A percentile compares a stretch with the other conserved stretches of the same genome.
Conservation (phyloP, 805 yeast genomes). For the Wickerhamiella dianesei region DNA sequence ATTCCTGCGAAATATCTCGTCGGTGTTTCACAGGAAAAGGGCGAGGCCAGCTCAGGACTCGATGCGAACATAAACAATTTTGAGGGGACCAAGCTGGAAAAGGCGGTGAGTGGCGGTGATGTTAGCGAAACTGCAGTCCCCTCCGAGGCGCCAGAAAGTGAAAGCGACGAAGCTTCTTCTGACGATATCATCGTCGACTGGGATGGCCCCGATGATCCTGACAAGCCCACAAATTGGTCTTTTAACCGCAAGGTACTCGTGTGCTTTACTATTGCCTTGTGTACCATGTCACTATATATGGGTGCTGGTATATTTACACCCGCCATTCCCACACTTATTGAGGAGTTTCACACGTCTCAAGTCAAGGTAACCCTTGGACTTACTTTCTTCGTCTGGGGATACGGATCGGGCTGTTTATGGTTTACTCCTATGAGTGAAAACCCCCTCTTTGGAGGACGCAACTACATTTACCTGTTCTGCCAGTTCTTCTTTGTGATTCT, state of each 20-base stretch:
- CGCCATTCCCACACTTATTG: conserved; percentile 32
- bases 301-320: conserved; percentile 48
- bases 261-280: conserved; percentile 25
- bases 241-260: conserved; percentile 28
- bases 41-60: background rate
- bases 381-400: conserved; percentile 42
- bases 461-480: conserved; percentile 33
- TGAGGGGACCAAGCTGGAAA: no score
- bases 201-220: conserved; percentile 22
- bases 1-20: conserved; percentile 1
- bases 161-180: no score
- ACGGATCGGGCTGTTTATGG: conserved; percentile 44
- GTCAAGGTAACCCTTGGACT: conserved; percentile 37
- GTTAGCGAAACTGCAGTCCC: no score
- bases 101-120: no score
- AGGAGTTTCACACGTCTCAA: conserved; percentile 30
- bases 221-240: conserved; percentile 45
- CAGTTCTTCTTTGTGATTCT: conserved; percentile 35
- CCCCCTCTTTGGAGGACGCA: conserved; percentile 32
- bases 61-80: no score
- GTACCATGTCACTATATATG: conserved; percentile 40
- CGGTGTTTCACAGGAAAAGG: background rate
- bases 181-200: conserved; percentile 22
- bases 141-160: no score
- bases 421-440: conserved; percentile 43